Conservation (phyloP, 352 stramenopile genomes). For the Phytophthora sp. region DNA sequence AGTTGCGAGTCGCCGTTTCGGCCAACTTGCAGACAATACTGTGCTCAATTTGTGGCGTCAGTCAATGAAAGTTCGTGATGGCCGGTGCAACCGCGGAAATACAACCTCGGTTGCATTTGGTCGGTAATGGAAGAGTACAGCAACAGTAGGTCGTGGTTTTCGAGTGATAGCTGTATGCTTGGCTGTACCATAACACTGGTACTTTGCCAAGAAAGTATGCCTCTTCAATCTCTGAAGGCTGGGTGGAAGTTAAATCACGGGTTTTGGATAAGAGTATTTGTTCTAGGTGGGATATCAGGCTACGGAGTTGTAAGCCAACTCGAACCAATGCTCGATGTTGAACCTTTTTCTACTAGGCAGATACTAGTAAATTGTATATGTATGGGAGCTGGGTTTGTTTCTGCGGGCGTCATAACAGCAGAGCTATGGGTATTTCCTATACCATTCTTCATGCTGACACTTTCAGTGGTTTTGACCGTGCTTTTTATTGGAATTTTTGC, state of each 20-base stretch:
- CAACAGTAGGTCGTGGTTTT: too few species aligned
- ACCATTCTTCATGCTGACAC: neutral
- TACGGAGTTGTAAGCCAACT: neutral
- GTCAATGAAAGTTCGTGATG: too few species aligned
- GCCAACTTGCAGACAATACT: too few species aligned
- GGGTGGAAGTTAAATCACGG: constrained; percentile 1
- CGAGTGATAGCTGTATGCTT: too few species aligned
- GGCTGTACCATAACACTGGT: too few species aligned
- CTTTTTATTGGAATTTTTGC: neutral
- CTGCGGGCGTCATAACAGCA: neutral
- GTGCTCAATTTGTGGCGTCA: too few species aligned
- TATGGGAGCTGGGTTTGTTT: neutral
- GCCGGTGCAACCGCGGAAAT: too few species aligned
- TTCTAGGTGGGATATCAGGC: neutral
- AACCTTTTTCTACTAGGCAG: neutral
- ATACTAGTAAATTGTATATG: neutral
- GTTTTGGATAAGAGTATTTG: too few species aligned
- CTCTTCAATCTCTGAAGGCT: constrained; percentile 1
- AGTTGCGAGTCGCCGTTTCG: too few species aligned
- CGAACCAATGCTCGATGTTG: neutral
- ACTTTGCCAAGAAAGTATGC: constrained; percentile 4
- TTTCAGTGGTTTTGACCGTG: neutral
- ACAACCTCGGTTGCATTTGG: too few species aligned
- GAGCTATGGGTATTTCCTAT: constrained; percentile 9
- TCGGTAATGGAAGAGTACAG: too few species aligned